These are phyloP conservation scores for Amaranthus tricolor DNA, from an alignment of 179 eudicot species.

Conservation along the genomic window DNA sequence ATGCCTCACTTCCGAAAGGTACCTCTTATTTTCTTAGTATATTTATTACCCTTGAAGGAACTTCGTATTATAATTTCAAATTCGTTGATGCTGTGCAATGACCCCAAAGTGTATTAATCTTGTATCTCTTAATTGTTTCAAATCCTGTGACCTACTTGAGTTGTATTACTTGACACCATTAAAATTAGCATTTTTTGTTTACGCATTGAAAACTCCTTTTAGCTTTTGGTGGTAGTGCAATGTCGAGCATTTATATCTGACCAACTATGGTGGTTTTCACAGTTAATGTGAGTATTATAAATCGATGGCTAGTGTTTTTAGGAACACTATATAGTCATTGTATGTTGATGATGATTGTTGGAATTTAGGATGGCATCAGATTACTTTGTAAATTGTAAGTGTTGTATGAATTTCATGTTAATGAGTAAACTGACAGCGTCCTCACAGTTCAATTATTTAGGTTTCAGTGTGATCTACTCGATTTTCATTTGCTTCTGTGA, in stretches of 20 bases:
- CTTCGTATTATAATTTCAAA: not conserved
- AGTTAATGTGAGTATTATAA: not conserved
- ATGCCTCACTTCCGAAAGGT: slow-evolving; percentile 97
- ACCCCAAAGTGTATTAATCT: not conserved
- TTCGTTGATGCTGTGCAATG: not conserved
- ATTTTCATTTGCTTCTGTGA: not conserved
- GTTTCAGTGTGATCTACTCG: not conserved
- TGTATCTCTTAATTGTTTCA: not conserved
- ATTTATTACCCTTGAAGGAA: not conserved
- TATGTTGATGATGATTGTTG: not conserved
- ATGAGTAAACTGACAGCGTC: not conserved
- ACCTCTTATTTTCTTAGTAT: not conserved
- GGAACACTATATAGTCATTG: not conserved
- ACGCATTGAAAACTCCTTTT: not conserved
- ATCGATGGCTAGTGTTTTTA: not conserved
- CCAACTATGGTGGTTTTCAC: not conserved
- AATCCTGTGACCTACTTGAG: not conserved
- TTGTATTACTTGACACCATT: not conserved
- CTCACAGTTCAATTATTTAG: not conserved
- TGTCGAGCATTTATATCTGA: not conserved
- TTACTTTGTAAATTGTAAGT: not conserved
- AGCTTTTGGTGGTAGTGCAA: not conserved
- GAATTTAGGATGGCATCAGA: not conserved
- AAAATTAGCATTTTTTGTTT: not conserved
- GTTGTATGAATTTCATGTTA: not conserved